Evolutionary conservation across 176 grass and related monocot species (phyloP).

Genomic region (Ensete ventricosum): DNA sequence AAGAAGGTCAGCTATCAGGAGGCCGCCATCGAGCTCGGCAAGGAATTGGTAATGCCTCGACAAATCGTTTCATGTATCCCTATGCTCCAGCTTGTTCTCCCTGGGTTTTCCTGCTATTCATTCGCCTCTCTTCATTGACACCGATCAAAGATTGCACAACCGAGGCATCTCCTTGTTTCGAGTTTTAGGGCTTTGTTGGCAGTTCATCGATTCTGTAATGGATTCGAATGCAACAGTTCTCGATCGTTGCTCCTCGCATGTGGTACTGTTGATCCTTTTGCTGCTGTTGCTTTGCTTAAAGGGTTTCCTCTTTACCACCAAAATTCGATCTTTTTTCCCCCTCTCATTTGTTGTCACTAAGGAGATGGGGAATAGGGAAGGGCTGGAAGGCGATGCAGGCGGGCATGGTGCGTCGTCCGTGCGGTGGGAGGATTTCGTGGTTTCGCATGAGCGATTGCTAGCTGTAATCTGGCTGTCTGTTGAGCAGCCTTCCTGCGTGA

Average conservation of each 20-base stretch:
- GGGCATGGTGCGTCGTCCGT: not conserved
- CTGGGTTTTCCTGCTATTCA: no score
- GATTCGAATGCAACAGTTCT: not conserved
- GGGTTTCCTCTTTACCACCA: not conserved
- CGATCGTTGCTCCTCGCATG: not conserved
- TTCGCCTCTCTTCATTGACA: no score
- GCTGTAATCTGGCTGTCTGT: slow-evolving; percentile 37
- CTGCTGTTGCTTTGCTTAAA: not conserved
- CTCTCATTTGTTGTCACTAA: not conserved
- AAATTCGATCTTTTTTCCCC: not conserved
- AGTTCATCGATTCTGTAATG: no score
- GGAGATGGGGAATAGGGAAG: not conserved
- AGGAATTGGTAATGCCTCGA: slow-evolving; percentile 48
- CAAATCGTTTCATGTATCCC: slow-evolving; percentile 11
- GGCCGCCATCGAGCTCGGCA: slow-evolving; percentile 73
- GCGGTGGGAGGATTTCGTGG: slow-evolving; percentile 11
- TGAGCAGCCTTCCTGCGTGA: slow-evolving; percentile 38
- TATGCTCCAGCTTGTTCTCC: not conserved
- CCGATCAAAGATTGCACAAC: not conserved
- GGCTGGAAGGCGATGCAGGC: not conserved
- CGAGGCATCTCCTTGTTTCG: not conserved
- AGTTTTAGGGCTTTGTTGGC: not conserved
- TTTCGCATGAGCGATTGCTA: slow-evolving; percentile 32
- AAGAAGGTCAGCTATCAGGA: slow-evolving; percentile 75
- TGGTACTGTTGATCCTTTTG: not conserved